Evolutionary conservation across 208 protist species (phyloP).

Genomic region (Trypanosomatidae sp.): DNA sequence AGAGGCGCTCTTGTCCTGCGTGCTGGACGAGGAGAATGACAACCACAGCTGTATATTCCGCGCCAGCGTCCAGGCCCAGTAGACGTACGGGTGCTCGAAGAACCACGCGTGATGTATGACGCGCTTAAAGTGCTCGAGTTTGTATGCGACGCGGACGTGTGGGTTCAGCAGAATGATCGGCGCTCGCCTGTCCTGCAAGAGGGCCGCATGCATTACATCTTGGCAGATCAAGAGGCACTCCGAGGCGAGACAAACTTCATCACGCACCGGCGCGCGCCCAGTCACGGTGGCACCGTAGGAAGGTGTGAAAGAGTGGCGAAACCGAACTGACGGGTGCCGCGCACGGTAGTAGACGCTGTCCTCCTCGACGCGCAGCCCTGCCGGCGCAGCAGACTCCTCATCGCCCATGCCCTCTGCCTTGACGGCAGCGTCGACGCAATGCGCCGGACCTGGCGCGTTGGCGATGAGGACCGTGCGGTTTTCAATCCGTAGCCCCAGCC

Average conservation of each 20-base stretch:
- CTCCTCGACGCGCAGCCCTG: conserved; percentile 1
- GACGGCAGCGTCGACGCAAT: background rate
- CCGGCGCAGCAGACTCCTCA: background rate
- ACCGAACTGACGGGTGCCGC: conserved; percentile 39
- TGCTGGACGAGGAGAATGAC: background rate
- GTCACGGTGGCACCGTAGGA: conserved; percentile 49
- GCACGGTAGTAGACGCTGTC: conserved; percentile 36
- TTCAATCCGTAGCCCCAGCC: background rate
- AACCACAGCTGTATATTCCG: conserved; percentile 23
- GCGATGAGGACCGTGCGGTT: background rate
- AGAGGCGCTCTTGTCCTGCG: background rate
- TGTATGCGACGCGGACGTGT: conserved; percentile 64
- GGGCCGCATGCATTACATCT: conserved; percentile 55
- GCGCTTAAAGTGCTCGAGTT: conserved; percentile 41
- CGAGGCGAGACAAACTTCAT: conserved; percentile 62
- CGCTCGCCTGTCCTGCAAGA: conserved; percentile 37
- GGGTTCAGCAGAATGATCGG: conserved; percentile 79
- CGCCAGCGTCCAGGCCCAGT: conserved; percentile 27
- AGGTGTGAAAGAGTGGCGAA: conserved; percentile 54
- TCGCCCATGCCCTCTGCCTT: no score
- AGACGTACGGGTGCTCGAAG: conserved; percentile 27
- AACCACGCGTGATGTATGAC: conserved; percentile 26
- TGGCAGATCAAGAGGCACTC: conserved; percentile 74
- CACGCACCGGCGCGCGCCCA: conserved; percentile 12
- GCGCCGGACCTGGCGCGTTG: background rate